Evolutionary conservation across 2,329 filamentous ascomycete genomes (phyloP), one percentile per base, ranked within the genome.

Genomic region (Stagonosporopsis rhizophila): DNA sequence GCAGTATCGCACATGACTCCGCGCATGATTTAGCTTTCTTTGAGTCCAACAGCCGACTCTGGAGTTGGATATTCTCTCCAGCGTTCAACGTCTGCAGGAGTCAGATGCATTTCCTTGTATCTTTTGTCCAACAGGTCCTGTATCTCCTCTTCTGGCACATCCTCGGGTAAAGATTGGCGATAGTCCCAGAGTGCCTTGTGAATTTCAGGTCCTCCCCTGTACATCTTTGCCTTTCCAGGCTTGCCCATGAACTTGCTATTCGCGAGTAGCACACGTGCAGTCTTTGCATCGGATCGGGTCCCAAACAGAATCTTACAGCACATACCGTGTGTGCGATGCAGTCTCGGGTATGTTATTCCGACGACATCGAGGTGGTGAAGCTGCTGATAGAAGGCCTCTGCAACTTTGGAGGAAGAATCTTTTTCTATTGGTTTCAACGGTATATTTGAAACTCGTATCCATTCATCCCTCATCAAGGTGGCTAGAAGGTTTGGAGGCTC

Each of bases 291-390:
- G 2, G 22, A 3, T 15, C 4, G 19, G 15, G 8, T 32, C 11
- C 52, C 52, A 15, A 44, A 49, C 1, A 42, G 15, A 12, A 48
- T 54, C 14, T 19, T 42, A 12, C 35, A 54, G 28, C 2, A 25
- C 37, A 38, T 42, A 6, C 44, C 44, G 1, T 41, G n/a, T 22
- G 7, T 4, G 9, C 8, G 2, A 19, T 38, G 44, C 14, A 23
- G 5, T 11, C 6, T 28, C 35, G 20, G 22, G 1, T 1, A 4
- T 2, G 41, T 48, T 14, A 54, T 47, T 12, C 44, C 37, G 6
- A 54, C 6, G 5, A 53, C 50, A 28, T 53, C 50, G 30, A 35
- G 46, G 2, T 37, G 20, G 23, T 53, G 28, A 20, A 53, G 42
- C 12, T n/a, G 25, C 20, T 34, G 27, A 19, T 53, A 53, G n/a